Evolutionary conservation across 1,284 basidiomycete genomes (phyloP), one percentile per base, ranked within the genome.

Genomic region (Cerioporus squamosus): DNA sequence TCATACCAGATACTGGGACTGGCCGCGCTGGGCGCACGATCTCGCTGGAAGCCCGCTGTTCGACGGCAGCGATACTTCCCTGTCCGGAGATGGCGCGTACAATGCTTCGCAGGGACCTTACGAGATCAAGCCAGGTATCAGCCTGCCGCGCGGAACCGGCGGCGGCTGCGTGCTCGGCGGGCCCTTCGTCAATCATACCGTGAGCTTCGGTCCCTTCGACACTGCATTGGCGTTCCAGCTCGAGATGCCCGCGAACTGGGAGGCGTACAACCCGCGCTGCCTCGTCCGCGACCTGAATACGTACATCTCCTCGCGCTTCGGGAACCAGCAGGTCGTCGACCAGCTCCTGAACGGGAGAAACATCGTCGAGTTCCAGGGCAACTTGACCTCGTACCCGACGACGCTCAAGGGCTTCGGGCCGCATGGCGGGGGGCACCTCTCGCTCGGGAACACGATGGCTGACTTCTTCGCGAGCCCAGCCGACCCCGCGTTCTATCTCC

Each of bases 51-150:
- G 47, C 47, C 47, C 47, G 15, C 20, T 39, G 5, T 49, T 49
- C 33, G 47, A 49, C 47, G 47, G 47, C 12, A 49, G 47, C 47
- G 47, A 49, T 36, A 49, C 47, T 22, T 49, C 47, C 20, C 36
- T 49, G 15, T 49, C 47, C 5, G 47, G 47, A 17, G 47, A 49
- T 22, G 47, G 47, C 33, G 47, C 33, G 20, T 24, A 49, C 47
- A 39, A 49, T 36, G 33, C 47, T 9, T 39, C 33, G 2, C 47
- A 49, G 10, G 47, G 47, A 20, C 33, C 47, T 10, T 49, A 49
- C 47, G 20, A 38, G 20, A 23, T 49, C 22, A 49, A 33, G 20
- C 47, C 47, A 5, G 39, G 18, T 8, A 20, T 38, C 33, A 39
- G 22, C 20, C 47, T 49, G 9, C 47, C 47, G 18, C 33, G 36